A percentile compares a stretch with the other conserved stretches of the same genome.
These are phyloP conservation scores for Apiospora hydei DNA, from an alignment of 2,329 filamentous ascomycete genomes.

Conservation along the genomic window DNA sequence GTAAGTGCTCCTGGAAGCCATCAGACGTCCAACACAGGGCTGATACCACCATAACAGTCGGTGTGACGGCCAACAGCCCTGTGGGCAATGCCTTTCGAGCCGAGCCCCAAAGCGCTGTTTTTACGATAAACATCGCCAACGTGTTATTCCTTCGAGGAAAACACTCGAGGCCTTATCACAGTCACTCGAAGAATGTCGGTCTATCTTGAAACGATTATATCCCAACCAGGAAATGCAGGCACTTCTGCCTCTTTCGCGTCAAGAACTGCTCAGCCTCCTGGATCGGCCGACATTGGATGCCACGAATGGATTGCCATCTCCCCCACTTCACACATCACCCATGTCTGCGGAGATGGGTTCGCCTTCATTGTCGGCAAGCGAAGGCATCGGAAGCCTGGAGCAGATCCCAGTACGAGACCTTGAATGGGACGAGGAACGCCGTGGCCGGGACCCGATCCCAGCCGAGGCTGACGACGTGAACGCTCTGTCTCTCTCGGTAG, in stretches of 20 bases:
- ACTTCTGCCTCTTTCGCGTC: conserved; percentile 61
- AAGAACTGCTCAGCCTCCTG: conserved; percentile 65
- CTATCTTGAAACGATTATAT: conserved; percentile 67
- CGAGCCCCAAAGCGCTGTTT: conserved; percentile 80
- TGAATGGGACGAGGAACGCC: conserved; percentile 71
- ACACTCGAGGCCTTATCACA: conserved; percentile 70
- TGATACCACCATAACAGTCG: conserved; percentile 52
- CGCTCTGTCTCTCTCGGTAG: conserved; percentile 66
- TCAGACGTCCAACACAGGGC: conserved; percentile 28
- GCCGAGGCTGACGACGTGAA: conserved; percentile 75
- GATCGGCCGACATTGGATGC: conserved; percentile 53
- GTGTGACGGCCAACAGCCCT: conserved; percentile 83
- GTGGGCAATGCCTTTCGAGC: conserved; percentile 83
- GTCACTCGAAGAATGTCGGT: conserved; percentile 70
- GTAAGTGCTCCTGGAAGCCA: conserved; percentile 41
- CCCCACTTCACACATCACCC: conserved; percentile 59
- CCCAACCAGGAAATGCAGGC: conserved; percentile 62
- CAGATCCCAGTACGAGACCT: conserved; percentile 71
- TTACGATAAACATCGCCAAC: conserved; percentile 81
- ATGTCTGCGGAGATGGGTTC: conserved; percentile 57
- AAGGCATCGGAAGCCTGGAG: conserved; percentile 64
- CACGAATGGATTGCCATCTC: conserved; percentile 56
- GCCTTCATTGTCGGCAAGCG: conserved; percentile 56
- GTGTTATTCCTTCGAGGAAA: conserved; percentile 79
- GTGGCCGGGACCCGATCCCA: conserved; percentile 62